Base-by-base conservation (phyloP, 345 rosid species). In the Gossypioides kirkii region DNA sequence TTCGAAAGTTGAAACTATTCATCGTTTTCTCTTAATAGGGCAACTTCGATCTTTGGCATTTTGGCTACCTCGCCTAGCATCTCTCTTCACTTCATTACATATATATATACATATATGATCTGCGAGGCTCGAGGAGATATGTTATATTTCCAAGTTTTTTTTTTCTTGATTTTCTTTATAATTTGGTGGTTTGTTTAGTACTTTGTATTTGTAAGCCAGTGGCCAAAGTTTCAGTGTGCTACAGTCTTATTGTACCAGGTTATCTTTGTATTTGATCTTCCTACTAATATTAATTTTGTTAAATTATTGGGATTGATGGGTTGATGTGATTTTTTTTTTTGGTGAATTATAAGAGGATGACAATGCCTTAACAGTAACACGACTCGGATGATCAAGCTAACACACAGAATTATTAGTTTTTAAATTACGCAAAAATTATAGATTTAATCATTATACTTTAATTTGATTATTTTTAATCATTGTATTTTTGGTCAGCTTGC, bases 41-140 rank as follows among this genome's bases (percentile, higher is more conserved):
- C 87, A 87, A 80, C 84, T 80, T 87, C 83, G 70, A 83, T 83
- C 85, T 84, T 87, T 87, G 90, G 88, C 90, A 87, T 80, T 79
- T 79, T 73, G 62, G 55, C 60, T 71, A 71, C 52, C 70, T 70
- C 18, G 60, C 23, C 52, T 60, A 5, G 7, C 38, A 5, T 32
- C 38, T 32, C 1, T 32, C 38, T 10, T 20, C 14, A 49, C 49
- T 32, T 46, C 64, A 17, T 60, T 14, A 12, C 20, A 12, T 32
- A 4, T 32, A 26, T 26, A 26, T 28, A 28, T 28, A 28, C 3
- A 5, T 32, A 32, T 32, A 49, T 28, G 75, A 74, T 73, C 20
- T 47, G 64, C 32, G 8, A 45, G 52, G 71, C 71, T 60, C 1
- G 64, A 72, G 79, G 81, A 61, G 65, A 32, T 43, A 6, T 43